Evolutionary conservation across 163 green algal genomes (phyloP).

Genomic region (Scenedesmus sp.): DNA sequence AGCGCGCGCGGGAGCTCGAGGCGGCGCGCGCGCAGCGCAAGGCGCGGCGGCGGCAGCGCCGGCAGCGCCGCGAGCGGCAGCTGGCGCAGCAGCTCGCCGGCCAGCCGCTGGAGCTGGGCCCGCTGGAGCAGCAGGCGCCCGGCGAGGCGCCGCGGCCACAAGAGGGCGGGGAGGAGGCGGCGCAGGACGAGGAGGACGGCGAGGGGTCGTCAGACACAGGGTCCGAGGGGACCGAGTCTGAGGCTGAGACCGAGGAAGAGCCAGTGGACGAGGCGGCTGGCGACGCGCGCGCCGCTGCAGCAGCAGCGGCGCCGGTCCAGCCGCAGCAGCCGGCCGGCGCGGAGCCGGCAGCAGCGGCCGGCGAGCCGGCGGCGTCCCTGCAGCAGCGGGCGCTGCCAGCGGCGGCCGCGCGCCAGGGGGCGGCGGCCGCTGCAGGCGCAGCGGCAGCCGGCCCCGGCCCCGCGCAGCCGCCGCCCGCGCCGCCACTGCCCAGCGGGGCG

Average conservation of each 20-base stretch:
- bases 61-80: not conserved
- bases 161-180: not conserved
- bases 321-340: not conserved
- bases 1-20: not conserved
- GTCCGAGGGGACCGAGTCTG: not conserved
- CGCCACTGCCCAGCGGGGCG: too few relatives aligned
- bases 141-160: too few relatives aligned
- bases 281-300: too few relatives aligned
- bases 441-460: not conserved
- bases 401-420: not conserved
- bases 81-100: too few relatives aligned
- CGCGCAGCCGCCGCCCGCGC: not conserved
- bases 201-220: too few relatives aligned
- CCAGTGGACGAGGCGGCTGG: too few relatives aligned
- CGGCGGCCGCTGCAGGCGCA: not conserved
- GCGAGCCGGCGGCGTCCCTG: not conserved
- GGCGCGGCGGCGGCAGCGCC: not conserved
- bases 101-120: not conserved
- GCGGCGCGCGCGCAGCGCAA: not conserved
- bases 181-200: not conserved
- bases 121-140: slow-evolving; percentile 1
- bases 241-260: not conserved
- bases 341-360: not conserved
- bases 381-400: slow-evolving; percentile 8
- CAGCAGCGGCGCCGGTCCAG: slow-evolving; percentile 15